Percentiles rank a stretch among this genome's conserved stretches.
phyloP scores from a whole-genome alignment of 345 rosid species.

The Hirschfeldia incana region DNA sequence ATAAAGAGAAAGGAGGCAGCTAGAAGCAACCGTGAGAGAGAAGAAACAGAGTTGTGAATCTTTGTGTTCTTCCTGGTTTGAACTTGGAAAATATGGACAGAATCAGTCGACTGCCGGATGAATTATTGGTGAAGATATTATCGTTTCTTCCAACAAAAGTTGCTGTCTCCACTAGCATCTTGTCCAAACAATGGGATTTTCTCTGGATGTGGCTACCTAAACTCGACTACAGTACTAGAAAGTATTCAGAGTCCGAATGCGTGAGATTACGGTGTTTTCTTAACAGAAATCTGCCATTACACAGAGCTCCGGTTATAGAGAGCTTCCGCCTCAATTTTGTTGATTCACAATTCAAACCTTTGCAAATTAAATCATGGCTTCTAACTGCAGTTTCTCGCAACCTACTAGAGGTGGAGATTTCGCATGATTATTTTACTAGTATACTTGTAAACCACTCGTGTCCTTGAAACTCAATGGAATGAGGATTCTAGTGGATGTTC shows the following conservation, averaged over 20 bases:
- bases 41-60: not conserved
- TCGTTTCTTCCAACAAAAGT: not conserved
- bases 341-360: not conserved
- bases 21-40: not conserved
- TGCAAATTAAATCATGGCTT: not conserved
- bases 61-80: not conserved
- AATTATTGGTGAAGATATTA: not conserved
- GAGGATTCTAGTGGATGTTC: not conserved
- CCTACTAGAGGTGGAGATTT: not conserved
- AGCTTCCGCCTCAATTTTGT: not conserved
- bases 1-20: not conserved
- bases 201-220: not conserved
- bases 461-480: not conserved
- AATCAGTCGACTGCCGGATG: not conserved
- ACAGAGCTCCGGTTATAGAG: not conserved
- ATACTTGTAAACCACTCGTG: not conserved
- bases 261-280: not conserved
- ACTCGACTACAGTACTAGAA: not conserved
- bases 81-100: not conserved
- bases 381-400: not conserved
- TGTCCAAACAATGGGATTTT: not conserved
- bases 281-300: not conserved
- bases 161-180: not conserved
- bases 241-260: not conserved
- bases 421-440: not conserved